A percentile compares a stretch with the other conserved stretches of the same genome.
These are phyloP conservation scores for Colletotrichum sp. DNA, from an alignment of 2,329 filamentous ascomycete species.

Conservation along the genomic window DNA sequence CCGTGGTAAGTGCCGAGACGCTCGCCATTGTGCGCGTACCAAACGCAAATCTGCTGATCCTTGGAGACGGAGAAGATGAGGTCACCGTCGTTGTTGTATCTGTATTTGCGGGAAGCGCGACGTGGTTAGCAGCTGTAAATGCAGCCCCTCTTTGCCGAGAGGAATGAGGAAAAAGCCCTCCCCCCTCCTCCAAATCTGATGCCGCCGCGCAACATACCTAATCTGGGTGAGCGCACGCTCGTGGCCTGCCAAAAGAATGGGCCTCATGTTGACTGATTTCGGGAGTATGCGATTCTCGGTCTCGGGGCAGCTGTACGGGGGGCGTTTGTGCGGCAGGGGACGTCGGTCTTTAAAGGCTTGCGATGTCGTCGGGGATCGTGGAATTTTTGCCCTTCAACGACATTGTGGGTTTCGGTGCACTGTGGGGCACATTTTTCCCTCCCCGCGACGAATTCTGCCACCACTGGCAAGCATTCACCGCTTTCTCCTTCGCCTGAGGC, in stretches of 20 bases:
- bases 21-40: slow-evolving; percentile 98
- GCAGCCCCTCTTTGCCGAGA: background rate
- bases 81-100: slow-evolving; percentile 94
- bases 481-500: slow-evolving; percentile 17
- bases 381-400: slow-evolving; percentile 24
- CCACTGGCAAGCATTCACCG: slow-evolving; percentile 8
- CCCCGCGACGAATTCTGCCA: slow-evolving; percentile 21
- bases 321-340: slow-evolving; percentile 19
- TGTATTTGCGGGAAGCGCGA: slow-evolving; percentile 33
- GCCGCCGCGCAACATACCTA: slow-evolving; percentile 59
- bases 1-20: slow-evolving; percentile 95
- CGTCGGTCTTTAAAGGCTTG: slow-evolving; percentile 22
- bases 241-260: slow-evolving; percentile 94
- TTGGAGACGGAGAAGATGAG: slow-evolving; percentile 95
- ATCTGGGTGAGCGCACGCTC: slow-evolving; percentile 96
- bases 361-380: slow-evolving; percentile 18
- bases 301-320: slow-evolving; percentile 16
- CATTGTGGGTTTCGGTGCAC: slow-evolving; percentile 23
- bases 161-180: background rate
- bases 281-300: slow-evolving; percentile 20
- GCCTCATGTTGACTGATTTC: slow-evolving; percentile 76
- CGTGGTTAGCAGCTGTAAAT: slow-evolving; percentile 3
- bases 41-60: slow-evolving; percentile 95
- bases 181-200: slow-evolving; percentile 2
- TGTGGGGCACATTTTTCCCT: slow-evolving; percentile 19